Conservation (phyloP, 2,329 filamentous ascomycete species). For the Botrytis medusae region DNA sequence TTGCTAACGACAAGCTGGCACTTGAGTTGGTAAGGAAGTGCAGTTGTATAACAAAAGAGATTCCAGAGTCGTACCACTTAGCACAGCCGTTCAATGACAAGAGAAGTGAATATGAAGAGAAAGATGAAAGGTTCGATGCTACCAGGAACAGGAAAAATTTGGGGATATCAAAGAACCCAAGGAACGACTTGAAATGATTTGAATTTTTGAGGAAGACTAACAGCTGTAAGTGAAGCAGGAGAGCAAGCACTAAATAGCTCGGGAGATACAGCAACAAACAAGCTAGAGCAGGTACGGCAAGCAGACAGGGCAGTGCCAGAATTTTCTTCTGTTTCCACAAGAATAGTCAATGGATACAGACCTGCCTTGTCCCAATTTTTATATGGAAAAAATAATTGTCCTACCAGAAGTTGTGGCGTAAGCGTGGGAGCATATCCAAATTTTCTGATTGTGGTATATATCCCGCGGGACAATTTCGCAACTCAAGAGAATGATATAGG, state of each 20-base stretch:
- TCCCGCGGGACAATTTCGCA: slow-evolving; percentile 1
- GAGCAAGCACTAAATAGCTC: not conserved
- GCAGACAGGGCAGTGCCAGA: slow-evolving; percentile 4
- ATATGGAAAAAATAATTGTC: not conserved
- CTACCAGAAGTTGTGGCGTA: not conserved
- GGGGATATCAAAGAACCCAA: not conserved
- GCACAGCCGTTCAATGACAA: not conserved
- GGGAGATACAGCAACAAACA: not conserved
- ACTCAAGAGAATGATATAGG: not conserved
- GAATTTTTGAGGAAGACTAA: not conserved
- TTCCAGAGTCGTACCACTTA: not conserved
- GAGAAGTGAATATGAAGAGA: not conserved
- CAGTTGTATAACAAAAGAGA: not conserved
- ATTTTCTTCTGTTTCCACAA: not conserved
- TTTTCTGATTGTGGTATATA: not conserved
- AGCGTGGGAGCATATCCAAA: not conserved
- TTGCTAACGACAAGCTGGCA: not conserved
- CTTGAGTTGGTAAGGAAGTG: not conserved
- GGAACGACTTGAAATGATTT: not conserved
- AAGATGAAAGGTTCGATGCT: not conserved
- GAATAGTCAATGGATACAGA: not conserved
- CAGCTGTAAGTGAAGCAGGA: not conserved
- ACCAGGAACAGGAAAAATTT: not conserved
- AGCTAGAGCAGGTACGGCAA: not conserved
- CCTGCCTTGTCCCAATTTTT: not conserved